phyloP scores from a whole-genome alignment of 805 yeast genomes.

The Vanderwaltozyma yarrowii region DNA sequence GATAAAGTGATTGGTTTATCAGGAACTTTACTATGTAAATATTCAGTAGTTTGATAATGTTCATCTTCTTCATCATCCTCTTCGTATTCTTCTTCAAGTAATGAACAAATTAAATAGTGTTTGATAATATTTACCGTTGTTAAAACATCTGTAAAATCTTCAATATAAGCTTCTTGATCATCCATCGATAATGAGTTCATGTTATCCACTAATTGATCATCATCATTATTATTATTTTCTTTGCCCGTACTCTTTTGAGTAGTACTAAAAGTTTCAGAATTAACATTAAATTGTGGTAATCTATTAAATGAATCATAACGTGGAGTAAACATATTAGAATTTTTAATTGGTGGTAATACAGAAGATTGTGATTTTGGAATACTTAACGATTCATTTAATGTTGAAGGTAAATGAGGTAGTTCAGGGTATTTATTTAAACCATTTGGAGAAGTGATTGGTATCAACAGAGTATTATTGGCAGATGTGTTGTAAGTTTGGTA shows the following conservation, averaged over 20 bases:
- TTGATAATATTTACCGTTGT: conserved; percentile 16
- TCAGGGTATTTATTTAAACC: background rate
- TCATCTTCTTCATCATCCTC: conserved; percentile 5
- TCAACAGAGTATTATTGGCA: background rate
- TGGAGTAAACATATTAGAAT: background rate
- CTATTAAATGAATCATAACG: conserved; percentile 1
- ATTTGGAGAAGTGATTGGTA: background rate
- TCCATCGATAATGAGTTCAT: background rate
- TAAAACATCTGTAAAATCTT: conserved; percentile 10
- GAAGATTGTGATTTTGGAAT: background rate
- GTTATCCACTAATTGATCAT: background rate
- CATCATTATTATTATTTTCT: background rate
- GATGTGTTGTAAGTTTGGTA: no score
- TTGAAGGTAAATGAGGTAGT: background rate
- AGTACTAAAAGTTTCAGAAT: conserved; percentile 10
- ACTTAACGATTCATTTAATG: background rate
- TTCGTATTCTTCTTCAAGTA: conserved; percentile 21
- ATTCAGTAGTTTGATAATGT: background rate
- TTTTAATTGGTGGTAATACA: background rate
- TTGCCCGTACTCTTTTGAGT: conserved; percentile 13
- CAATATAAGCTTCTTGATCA: conserved; percentile 3
- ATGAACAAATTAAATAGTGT: conserved; percentile 22
- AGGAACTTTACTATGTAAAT: background rate
- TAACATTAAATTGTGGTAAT: conserved; percentile 2
- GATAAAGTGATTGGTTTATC: background rate